A percentile compares a stretch with the other conserved stretches of the same genome.
Conservation (phyloP, 805 yeast species). For the Candida sphagnicola region DNA sequence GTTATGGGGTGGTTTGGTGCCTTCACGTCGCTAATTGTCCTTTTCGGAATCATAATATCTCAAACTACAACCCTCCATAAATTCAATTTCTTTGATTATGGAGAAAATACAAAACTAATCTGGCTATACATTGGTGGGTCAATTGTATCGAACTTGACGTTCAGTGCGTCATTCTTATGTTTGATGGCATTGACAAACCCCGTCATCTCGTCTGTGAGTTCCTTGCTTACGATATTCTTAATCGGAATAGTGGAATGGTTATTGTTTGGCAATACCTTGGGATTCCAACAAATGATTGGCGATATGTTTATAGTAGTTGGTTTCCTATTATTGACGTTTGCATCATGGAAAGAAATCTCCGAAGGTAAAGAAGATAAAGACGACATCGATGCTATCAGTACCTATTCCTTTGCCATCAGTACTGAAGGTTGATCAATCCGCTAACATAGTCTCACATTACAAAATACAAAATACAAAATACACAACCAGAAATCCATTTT, state of each 20-base stretch:
- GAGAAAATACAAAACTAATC: conserved; percentile 29
- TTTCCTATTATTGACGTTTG: conserved; percentile 58
- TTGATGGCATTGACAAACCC: conserved; percentile 84
- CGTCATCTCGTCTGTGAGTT: conserved; percentile 66
- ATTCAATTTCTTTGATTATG: conserved; percentile 50
- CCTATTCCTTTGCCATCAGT: conserved; percentile 40
- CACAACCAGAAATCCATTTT: too few relatives aligned
- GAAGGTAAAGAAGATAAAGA: conserved; percentile 42
- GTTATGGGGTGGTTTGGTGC: conserved; percentile 66
- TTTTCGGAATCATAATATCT: conserved; percentile 42
- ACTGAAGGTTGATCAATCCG: conserved; percentile 14
- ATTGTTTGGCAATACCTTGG: conserved; percentile 55
- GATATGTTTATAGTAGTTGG: conserved; percentile 68
- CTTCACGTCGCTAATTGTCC: conserved; percentile 47
- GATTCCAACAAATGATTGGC: conserved; percentile 59
- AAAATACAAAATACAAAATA: too few relatives aligned
- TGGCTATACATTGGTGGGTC: conserved; percentile 51
- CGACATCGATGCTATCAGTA: conserved; percentile 39
- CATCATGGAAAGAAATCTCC: conserved; percentile 63
- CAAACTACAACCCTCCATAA: conserved; percentile 55
- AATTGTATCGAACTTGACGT: conserved; percentile 57
- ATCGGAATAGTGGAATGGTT: conserved; percentile 77
- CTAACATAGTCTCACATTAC: too few relatives aligned
- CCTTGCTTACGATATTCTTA: conserved; percentile 70
- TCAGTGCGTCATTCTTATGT: conserved; percentile 68